These are phyloP conservation scores for Candida insectalens DNA, from an alignment of 805 yeast genomes.

Conservation along the genomic window DNA sequence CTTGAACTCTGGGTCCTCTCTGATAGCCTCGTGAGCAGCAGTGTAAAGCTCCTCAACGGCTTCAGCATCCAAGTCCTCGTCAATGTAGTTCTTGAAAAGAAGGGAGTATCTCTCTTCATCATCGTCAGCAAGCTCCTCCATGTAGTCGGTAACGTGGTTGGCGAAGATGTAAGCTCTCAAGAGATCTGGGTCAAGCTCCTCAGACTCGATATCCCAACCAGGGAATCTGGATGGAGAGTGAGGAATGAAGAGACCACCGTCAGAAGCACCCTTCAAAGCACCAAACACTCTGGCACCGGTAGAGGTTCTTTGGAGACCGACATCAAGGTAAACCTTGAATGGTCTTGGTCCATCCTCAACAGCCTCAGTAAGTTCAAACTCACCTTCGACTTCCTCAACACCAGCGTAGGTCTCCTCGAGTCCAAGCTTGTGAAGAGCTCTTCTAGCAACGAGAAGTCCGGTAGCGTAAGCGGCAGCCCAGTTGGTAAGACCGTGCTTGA, in stretches of 20 bases:
- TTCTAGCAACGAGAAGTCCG: conserved; percentile 98
- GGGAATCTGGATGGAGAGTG: conserved; percentile 99
- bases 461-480: conserved; percentile 99
- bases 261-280: conserved; percentile 99
- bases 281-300: conserved; percentile 99
- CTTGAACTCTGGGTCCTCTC: conserved; percentile 90
- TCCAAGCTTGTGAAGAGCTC: conserved; percentile 95
- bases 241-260: conserved; percentile 98
- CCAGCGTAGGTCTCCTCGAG: conserved; percentile 97
- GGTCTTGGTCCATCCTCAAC: conserved; percentile 99
- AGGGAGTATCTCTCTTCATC: conserved; percentile 99
- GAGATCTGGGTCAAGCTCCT: conserved; percentile 95
- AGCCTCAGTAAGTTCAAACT: conserved; percentile 96
- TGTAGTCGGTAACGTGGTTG: conserved; percentile 99
- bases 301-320: conserved; percentile 99
- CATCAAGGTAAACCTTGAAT: conserved; percentile 98
- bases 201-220: conserved; percentile 98
- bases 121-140: conserved; percentile 99
- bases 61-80: conserved; percentile 96
- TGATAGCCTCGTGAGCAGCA: conserved; percentile 91
- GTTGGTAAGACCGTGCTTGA: conserved; percentile 97
- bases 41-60: conserved; percentile 91
- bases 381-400: conserved; percentile 99
- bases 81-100: conserved; percentile 93
- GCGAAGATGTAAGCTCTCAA: conserved; percentile 99